Conservation (phyloP, 192 early-diverging fungal species). For the Podochytrium sp. region DNA sequence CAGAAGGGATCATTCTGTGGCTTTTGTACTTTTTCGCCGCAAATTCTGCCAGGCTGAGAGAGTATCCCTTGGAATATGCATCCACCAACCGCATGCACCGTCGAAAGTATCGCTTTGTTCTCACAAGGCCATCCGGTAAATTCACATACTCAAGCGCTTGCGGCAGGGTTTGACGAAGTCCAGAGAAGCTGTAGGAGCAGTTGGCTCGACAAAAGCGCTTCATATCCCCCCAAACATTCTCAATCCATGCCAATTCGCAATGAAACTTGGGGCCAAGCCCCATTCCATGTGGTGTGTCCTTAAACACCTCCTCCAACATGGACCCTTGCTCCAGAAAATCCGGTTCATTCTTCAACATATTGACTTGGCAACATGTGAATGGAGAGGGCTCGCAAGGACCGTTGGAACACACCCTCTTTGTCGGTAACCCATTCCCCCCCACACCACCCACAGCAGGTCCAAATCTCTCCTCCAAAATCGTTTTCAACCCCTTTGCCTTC, state of each 20-base stretch:
- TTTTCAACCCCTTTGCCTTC: background rate
- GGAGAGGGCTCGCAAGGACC: too few relatives aligned
- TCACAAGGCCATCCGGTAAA: background rate
- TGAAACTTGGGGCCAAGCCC: background rate
- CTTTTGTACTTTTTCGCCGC: background rate
- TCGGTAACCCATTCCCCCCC: background rate
- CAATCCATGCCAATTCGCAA: background rate
- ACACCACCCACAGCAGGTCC: background rate
- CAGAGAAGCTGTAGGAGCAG: background rate
- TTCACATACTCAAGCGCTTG: background rate
- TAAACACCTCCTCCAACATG: background rate
- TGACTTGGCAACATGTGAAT: background rate
- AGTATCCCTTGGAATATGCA: background rate
- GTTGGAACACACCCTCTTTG: background rate
- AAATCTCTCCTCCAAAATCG: background rate
- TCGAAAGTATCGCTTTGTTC: background rate
- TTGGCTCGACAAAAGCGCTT: background rate
- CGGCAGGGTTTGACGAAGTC: background rate
- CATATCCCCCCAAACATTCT: background rate
- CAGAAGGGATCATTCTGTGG: background rate
- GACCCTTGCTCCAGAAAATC: background rate
- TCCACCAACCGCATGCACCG: background rate
- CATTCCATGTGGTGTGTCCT: background rate
- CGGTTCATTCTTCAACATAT: background rate
- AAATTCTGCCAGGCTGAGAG: background rate